These are phyloP conservation scores for Talaromyces trachyspermus DNA, from an alignment of 495 filamentous ascomycete species.

Conservation along the genomic window DNA sequence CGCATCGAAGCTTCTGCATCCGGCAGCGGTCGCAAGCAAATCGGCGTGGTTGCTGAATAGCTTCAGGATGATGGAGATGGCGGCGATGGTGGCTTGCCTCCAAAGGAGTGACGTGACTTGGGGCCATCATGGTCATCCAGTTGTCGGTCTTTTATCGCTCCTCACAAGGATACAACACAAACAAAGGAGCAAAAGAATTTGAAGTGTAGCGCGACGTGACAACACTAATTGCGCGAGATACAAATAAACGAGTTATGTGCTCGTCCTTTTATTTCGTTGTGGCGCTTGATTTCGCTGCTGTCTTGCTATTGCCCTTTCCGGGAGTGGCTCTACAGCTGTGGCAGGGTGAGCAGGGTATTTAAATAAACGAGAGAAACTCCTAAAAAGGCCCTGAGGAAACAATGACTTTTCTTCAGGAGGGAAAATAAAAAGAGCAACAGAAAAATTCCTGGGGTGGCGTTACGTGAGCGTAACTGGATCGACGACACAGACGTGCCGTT, in stretches of 20 bases:
- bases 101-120: not conserved
- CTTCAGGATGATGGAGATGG: not conserved
- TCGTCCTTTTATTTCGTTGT: not conserved
- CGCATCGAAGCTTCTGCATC: constrained; percentile 11
- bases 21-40: constrained; percentile 12
- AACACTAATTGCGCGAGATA: too few species aligned
- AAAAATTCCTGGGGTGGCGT: not conserved
- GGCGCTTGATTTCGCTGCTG: not conserved
- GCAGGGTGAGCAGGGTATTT: not conserved
- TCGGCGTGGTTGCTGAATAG: constrained; percentile 9
- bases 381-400: not conserved
- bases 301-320: not conserved
- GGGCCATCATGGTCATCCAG: constrained; percentile 2
- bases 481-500: not conserved
- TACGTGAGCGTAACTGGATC: too few species aligned
- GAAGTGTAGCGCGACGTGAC: too few species aligned
- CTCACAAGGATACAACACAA: not conserved
- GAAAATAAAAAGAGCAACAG: not conserved
- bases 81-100: constrained; percentile 3
- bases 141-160: not conserved
- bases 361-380: too few species aligned
- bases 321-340: not conserved
- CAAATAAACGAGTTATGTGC: too few species aligned
- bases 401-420: not conserved
- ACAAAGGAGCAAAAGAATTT: not conserved